Evolutionary conservation across 768 basidiomycete genomes (phyloP), one percentile per base, ranked within the genome.

Genomic region (Collybia mongolica): DNA sequence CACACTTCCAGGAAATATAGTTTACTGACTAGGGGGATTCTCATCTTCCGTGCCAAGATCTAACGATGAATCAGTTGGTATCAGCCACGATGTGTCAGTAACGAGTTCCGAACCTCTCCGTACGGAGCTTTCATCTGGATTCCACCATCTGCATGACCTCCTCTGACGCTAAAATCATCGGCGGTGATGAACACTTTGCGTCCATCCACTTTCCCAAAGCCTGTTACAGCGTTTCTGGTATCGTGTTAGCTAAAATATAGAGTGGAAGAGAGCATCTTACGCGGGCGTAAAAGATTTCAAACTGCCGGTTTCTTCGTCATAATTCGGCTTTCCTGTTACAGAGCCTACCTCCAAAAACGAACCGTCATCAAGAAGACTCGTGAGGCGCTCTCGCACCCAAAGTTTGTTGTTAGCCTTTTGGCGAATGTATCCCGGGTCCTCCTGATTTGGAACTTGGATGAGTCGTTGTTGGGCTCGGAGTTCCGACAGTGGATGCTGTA

Each of bases 121-220:
- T 73, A 71, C 1, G 64, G 64, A 3, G 72, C 71, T 49, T 72
- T 73, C 51, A 61, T 64, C 18, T 59, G 57, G 44, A 73, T 72
- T 11, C 71, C 71, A 44, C 72, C 72, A 56, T 73, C 72, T 11
- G 72, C 72, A 63, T 73, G 72, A 18, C 72, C 72, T 3, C 72
- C 72, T 48, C 72, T 60, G 12, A 73, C 72, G 54, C 71, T 73
- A 46, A 73, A 73, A 49, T 73, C 72, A 28, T 73, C 71, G 11
- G 72, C 71, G 2, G 68, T 69, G 8, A 73, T 53, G 49, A 72
- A 73, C 1, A 73, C 70, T 49, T 65, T 71, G 15, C 67, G 67
- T 1, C 60, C 60, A 43, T 63, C 42, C 18, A 72, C 49, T 39
- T 55, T 60, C 11, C 71, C 72, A 58, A 66, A 73, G 1, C 72